Base-by-base conservation (phyloP, 176 grass and related monocot genomes). In the Musa acuminata region DNA sequence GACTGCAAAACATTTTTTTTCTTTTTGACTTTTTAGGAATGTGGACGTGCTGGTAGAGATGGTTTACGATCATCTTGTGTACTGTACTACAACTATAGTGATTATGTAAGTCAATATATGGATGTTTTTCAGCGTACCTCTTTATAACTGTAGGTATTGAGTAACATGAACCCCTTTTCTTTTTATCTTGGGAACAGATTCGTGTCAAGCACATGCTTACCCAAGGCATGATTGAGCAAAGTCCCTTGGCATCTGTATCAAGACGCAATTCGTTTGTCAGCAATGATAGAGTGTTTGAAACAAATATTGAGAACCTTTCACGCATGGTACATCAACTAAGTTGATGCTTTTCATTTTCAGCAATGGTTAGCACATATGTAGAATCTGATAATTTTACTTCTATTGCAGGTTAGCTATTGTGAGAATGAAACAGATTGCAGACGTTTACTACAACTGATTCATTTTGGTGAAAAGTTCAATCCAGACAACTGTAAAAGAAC, bases 351-450 rank as follows among this genome's bases (percentile, higher is more conserved):
- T 66, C 22, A 29, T 51, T 26, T 21, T 12, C 23, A 77, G 49
- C 12, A 51, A 25, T 65, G 49, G 27, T 50, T 16, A 27, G 7
- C n/a, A 65, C 26, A 52, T 25, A 58, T 43, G 49, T 11, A 71
- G 1, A 48, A 11, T 49, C 53, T 72, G 16, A 20, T 64, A 25
- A 4, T 53, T 72, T 64, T 2, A 80, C 13, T 19, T 62, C 27
- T 11, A 54, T 71, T 86, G 53, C 55, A 98, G 90, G 90, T 98
- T 72, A 86, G 88, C 85, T 98, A 93, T 72, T 98, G 88, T 80
- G 95, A 98, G 80, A 98, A 98, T 67, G 83, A 91, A 55, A 75
- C 89, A 63, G 95, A 98, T 62, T 98, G 95, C 77, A 91, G 95
- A 80, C 87, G 88, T 0, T 78, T 98, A 69, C 84, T 93, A 63